phyloP scores from a whole-genome alignment of 768 basidiomycete genomes.

The Kwoniella newhampshirensis region DNA sequence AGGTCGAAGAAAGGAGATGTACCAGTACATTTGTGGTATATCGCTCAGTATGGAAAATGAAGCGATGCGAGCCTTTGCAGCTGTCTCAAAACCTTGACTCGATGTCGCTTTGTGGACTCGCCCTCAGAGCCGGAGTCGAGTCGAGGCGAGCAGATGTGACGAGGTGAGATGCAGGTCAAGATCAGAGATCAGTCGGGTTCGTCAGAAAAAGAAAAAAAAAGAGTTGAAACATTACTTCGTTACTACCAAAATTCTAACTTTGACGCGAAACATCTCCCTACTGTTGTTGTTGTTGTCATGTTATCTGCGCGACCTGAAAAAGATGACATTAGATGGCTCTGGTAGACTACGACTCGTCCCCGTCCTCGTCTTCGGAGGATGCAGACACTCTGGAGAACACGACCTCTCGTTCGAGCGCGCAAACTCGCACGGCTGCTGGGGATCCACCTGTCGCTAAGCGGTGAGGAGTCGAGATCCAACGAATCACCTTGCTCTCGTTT shows the following conservation, averaged over 20 bases:
- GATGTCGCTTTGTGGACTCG: too few species aligned
- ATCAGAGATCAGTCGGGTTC: not conserved
- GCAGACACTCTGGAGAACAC: constrained; percentile 3
- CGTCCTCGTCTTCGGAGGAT: constrained; percentile 17
- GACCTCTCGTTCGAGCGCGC: too few species aligned
- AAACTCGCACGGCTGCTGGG: too few species aligned
- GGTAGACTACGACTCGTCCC: constrained; percentile 26
- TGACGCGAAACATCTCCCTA: too few species aligned
- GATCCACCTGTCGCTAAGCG: too few species aligned
- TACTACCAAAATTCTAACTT: not conserved
- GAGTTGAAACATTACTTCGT: not conserved
- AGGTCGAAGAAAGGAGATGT: constrained; percentile 84
- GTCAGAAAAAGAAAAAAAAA: not conserved
- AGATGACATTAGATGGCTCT: constrained; percentile 14
- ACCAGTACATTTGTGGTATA: constrained; percentile 69
- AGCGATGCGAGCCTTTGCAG: not conserved
- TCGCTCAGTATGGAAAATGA: not conserved
- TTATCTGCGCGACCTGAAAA: not conserved
- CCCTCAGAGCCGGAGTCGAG: too few species aligned
- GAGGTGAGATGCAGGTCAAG: not conserved
- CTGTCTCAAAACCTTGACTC: not conserved
- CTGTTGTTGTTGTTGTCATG: constrained; percentile 1
- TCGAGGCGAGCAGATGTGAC: too few species aligned
- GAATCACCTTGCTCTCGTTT: too few species aligned
- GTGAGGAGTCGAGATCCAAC: too few species aligned